Evolutionary conservation across 441 rosid genomes (phyloP), one percentile per base, ranked within the genome.

Genomic region (Erysimum pusillum): DNA sequence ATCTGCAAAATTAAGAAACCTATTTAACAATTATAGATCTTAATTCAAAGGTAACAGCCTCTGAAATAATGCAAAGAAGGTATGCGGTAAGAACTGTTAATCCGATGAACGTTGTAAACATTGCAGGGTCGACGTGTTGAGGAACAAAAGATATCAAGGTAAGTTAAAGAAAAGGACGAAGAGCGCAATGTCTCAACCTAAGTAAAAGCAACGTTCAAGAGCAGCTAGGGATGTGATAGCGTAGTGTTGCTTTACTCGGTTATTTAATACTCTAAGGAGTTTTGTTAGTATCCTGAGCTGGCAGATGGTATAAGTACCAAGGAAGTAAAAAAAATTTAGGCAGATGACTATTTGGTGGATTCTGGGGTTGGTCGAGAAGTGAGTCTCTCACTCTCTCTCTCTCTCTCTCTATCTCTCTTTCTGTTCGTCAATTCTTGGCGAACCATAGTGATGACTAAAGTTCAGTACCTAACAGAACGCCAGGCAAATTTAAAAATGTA

Each of bases 1-100:
- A 96, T 89, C 99, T 96, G 92, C 75, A 89, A 82, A 38, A 71
- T 38, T 8, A n/a, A 59, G 56, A 69, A 28, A 53, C 46, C 17
- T 28, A 54, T 45, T 63, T 71, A 57, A 31, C 12, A 57, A 17
- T 46, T 54, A 31, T 31, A 17, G 32, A 42, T 15, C 38, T 41
- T 9, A 54, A 32, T 22, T 44, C 45, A 57, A 13, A 70, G 42
- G 44, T 18, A 58, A 32, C 12, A 42, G 45, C 6, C 35, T 69
- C 44, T 57, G 57, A 38, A 17, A 64, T 70, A 54, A 20, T 20
- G 48, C 38, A 42, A 15, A 18, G 39, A 63, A 63, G 54, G 57
- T 35, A 64, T 53, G 45, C 45, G 31, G 46, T 10, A 32, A 42
- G 44, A 20, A 53, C 10, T 38, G 42, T 13, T 52, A 61, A 61